Evolutionary conservation across 2,329 filamentous ascomycete genomes (phyloP), one percentile per base, ranked within the genome.

Genomic region (Colletotrichum neosansevieriae): DNA sequence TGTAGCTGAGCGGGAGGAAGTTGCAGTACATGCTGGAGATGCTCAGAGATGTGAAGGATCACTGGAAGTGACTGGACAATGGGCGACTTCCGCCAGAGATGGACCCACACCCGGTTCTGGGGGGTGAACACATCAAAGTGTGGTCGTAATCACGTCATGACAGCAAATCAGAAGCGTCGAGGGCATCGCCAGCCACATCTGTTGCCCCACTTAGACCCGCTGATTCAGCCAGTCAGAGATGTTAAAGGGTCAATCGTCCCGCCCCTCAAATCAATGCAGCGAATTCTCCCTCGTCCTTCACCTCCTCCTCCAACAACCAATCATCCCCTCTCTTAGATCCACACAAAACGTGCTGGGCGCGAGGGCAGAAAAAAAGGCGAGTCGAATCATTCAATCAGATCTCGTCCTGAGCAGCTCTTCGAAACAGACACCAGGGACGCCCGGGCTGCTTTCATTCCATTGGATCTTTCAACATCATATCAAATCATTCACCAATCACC

Each of bases 221-320:
- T 82, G 79, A 83, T 76, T 83, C 81, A 84, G 82, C 84, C 83
- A 85, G 80, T 85, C 79, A 85, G 75, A 82, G 75, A 75, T 75
- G 77, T 79, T 79, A 78, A 80, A 81, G 79, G 77, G 71, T 78
- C 74, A 76, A 76, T 76, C 76, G 78, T 78, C 78, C 78, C 76
- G 70, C 76, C 81, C 81, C 80, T 85, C 84, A 85, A 85, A 85
- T 85, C 83, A 85, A 77, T 79, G 82, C 78, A 78, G 81, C 77
- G 78, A 77, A 82, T 81, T 80, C 77, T 82, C 81, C 75, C 74
- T 77, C 77, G 75, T 75, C 76, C 75, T 75, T 76, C 74, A 80
- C 79, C 76, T 78, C 76, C 76, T 80, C 77, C 77, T 79, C 77
- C 75, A 79, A 82, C 79, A 80, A 80, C 83, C 84, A 85, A 85